Evolutionary conservation across 1,284 basidiomycete species (phyloP).

Genomic region (Tremellales sp.): DNA sequence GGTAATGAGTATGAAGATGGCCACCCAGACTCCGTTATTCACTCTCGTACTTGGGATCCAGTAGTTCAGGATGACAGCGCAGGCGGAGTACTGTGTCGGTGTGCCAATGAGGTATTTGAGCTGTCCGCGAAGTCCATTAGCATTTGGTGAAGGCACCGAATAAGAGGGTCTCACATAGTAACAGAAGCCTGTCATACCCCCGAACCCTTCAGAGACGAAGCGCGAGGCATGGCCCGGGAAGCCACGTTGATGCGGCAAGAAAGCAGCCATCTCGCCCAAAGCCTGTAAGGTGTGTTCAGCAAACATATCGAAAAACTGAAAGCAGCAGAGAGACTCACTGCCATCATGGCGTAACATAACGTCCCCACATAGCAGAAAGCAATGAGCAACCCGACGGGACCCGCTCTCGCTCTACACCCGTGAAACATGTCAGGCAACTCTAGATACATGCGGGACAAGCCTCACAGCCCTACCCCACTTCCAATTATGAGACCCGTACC

Average conservation of each 20-base stretch:
- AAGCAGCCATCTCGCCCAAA: slow-evolving; percentile 13
- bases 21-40: slow-evolving; percentile 22
- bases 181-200: slow-evolving; percentile 6
- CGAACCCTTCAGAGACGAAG: slow-evolving; percentile 13
- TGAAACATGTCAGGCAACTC: too few relatives aligned
- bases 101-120: slow-evolving; percentile 14
- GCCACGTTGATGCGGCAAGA: slow-evolving; percentile 15
- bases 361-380: slow-evolving; percentile 31
- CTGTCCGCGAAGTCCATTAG: neutral
- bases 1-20: slow-evolving; percentile 17
- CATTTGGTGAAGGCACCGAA: neutral
- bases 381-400: slow-evolving; percentile 44
- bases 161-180: slow-evolving; percentile 6
- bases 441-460: too few relatives aligned
- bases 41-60: slow-evolving; percentile 19
- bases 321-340: slow-evolving; percentile 3
- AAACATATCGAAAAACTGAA: neutral
- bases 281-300: slow-evolving; percentile 4
- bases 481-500: slow-evolving; percentile 50
- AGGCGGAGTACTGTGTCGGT: slow-evolving; percentile 19
- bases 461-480: slow-evolving; percentile 45
- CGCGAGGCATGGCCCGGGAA: slow-evolving; percentile 16
- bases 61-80: slow-evolving; percentile 23
- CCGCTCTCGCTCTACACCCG: slow-evolving; percentile 44
- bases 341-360: slow-evolving; percentile 15